A percentile compares a stretch with the other conserved stretches of the same genome.
phyloP scores from a whole-genome alignment of 139 green algal genomes.

The Chlamydomonas incerta region DNA sequence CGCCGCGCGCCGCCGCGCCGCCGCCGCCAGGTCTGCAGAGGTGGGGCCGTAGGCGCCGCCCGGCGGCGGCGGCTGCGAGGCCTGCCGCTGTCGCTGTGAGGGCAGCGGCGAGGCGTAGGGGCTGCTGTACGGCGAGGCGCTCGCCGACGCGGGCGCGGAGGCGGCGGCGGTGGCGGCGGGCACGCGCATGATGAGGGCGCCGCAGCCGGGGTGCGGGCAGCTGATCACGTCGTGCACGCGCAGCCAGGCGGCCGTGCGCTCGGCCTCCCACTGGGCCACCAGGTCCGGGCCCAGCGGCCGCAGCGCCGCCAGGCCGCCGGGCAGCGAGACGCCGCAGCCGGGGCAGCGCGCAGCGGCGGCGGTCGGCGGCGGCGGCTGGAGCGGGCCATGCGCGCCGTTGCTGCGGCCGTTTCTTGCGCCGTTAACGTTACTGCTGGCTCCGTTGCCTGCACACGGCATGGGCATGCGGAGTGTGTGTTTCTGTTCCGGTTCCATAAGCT shows the following conservation, averaged over 20 bases:
- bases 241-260: constrained; percentile 17
- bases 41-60: background rate
- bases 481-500: too few species aligned
- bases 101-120: background rate
- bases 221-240: constrained; percentile 16
- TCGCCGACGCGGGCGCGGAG: background rate
- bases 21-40: too few species aligned
- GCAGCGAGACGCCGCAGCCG: background rate
- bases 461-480: too few species aligned
- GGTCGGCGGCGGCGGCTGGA: background rate
- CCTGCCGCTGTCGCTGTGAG: background rate
- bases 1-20: background rate
- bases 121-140: background rate
- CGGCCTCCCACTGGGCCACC: constrained; percentile 12
- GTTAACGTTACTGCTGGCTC: too few species aligned
- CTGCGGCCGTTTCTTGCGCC: too few species aligned
- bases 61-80: background rate
- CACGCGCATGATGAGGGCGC: constrained; percentile 34
- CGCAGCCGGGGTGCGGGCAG: constrained; percentile 31
- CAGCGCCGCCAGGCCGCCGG: background rate
- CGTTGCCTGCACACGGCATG: too few species aligned
- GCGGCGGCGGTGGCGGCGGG: background rate
- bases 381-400: background rate
- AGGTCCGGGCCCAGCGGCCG: background rate
- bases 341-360: background rate